Base-by-base conservation (phyloP, 306 rosid genomes). In the Carpinus viminea region DNA sequence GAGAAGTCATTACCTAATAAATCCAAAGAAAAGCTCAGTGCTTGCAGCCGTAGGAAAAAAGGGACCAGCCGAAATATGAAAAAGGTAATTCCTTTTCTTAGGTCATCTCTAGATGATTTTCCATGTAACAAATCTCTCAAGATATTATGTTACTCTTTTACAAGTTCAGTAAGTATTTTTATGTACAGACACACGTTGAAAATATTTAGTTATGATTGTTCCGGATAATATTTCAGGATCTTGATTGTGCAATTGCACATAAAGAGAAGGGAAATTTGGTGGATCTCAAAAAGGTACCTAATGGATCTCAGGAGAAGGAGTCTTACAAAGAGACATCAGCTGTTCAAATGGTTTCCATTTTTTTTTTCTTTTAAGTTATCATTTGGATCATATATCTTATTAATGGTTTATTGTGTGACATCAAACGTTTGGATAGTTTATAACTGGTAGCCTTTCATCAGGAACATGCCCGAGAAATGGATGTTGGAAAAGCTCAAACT, bases 391-490 rank as follows among this genome's bases (percentile, higher is more conserved):
- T 76, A 45, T 82, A 79, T 90, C 76, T 74, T 80, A 80, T 78
- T 79, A 54, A 75, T 73, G 78, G 71, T 89, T 82, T 78, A 17
- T 9, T 16, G 21, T 36, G 34, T 65, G 18, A 65, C 80, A 80
- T 79, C 77, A 60, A 80, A 74, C 74, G 66, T 89, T 83, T 81
- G 80, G 80, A 74, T 86, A 65, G 80, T 86, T 84, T 83, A 75
- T 90, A 82, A 94, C 87, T 77, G 72, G 74, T 82, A 80, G 26
- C 86, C 76, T 90, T 78, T 82, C 81, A 78, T 72, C 96, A 94
- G 97, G 97, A 85, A 76, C 85, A 66, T 78, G 82, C 70, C 72
- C 83, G n/a, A 76, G 78, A 77, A 82, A 78, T 31, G 74, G 77
- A 72, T 65, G 74, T 66, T 77, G 89, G 87, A 72, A 89, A 90